Conservation (phyloP, 495 filamentous ascomycete species). For the Cercophora samala region DNA sequence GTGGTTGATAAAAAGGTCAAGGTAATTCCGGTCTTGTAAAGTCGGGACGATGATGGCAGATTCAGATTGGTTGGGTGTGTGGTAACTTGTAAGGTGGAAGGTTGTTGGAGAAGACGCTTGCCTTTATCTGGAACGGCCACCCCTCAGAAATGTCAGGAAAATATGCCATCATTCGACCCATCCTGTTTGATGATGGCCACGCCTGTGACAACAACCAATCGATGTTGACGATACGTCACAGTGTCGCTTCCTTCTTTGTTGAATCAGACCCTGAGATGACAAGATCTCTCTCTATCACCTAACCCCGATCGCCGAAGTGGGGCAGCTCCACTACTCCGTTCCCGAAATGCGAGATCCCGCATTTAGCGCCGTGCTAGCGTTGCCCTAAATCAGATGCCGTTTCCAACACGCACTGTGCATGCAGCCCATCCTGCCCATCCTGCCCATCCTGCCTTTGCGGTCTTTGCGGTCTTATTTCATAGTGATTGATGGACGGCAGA, state of each 20-base stretch:
- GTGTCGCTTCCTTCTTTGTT: not conserved
- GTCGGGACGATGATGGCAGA: too few species aligned
- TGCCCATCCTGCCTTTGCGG: too few species aligned
- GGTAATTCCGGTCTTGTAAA: not conserved
- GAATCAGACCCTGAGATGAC: not conserved
- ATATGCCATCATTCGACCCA: not conserved
- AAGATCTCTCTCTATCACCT: not conserved
- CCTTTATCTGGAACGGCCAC: not conserved
- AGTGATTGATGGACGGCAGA: not conserved
- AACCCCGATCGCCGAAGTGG: not conserved
- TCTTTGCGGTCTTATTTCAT: not conserved
- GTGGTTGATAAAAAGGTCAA: not conserved
- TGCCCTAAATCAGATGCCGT: not conserved
- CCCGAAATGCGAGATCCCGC: not conserved
- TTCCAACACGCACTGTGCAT: not conserved
- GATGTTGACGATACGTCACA: not conserved
- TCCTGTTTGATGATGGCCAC: not conserved
- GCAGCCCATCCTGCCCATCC: too few species aligned
- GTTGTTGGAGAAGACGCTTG: not conserved
- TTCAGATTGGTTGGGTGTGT: not conserved
- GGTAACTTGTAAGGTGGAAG: not conserved
- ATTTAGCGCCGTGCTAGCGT: not conserved
- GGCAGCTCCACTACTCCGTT: not conserved
- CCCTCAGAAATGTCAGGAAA: not conserved
- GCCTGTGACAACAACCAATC: too few species aligned